Percentiles rank a stretch among this genome's conserved stretches.
Evolutionary conservation across 2,329 filamentous ascomycete genomes (phyloP).

Genomic region (Lachnellula subtilissima): DNA sequence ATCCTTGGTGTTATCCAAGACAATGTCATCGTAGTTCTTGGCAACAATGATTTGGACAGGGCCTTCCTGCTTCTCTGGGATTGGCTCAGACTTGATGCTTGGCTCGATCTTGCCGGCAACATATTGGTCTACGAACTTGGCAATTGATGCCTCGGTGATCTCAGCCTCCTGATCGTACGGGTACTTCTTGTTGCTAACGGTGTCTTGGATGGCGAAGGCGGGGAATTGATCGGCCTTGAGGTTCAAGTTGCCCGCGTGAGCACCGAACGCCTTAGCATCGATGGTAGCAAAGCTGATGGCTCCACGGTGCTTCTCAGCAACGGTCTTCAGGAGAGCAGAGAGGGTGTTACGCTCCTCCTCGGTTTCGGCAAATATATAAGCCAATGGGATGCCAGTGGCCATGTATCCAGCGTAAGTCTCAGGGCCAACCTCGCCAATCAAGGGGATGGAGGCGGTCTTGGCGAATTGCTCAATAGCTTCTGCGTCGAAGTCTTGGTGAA

Average conservation of each 20-base stretch:
- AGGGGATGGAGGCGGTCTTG: conserved; percentile 77
- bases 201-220: conserved; percentile 95
- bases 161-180: conserved; percentile 82
- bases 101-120: conserved; percentile 82
- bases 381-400: conserved; percentile 83
- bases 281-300: conserved; percentile 97
- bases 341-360: conserved; percentile 81
- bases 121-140: conserved; percentile 81
- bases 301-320: conserved; percentile 90
- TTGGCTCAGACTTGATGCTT: conserved; percentile 96
- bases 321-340: conserved; percentile 69
- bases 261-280: conserved; percentile 88
- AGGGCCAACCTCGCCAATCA: conserved; percentile 93
- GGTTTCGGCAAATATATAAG: conserved; percentile 96
- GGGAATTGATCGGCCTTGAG: conserved; percentile 94
- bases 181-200: conserved; percentile 93
- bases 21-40: conserved; percentile 86
- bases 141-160: conserved; percentile 64
- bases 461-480: conserved; percentile 79
- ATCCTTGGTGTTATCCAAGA: conserved; percentile 92
- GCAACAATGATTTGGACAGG: conserved; percentile 85
- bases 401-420: conserved; percentile 97
- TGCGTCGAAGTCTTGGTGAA: conserved; percentile 74
- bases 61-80: conserved; percentile 89
- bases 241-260: conserved; percentile 95